These are phyloP conservation scores for Nematocida parisii DNA, from an alignment of 371 early-diverging fungal species.

Conservation along the genomic window DNA sequence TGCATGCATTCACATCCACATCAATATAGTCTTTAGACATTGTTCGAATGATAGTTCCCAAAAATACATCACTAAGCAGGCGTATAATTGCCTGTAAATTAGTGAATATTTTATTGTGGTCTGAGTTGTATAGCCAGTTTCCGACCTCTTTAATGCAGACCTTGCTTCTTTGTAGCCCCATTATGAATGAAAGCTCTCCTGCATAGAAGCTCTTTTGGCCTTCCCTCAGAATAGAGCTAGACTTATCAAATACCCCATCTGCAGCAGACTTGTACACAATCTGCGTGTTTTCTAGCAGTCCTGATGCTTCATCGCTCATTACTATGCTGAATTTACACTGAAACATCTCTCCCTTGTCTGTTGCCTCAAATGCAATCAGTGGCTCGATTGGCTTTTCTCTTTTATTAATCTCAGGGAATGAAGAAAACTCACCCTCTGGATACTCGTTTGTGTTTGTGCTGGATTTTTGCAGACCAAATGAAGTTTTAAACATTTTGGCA, in stretches of 20 bases:
- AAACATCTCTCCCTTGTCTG: constrained; percentile 8
- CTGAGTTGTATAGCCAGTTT: constrained; percentile 29
- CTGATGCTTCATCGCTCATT: neutral
- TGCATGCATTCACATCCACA: constrained; percentile 23
- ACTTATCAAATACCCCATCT: neutral
- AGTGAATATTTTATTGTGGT: constrained; percentile 28
- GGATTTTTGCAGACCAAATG: constrained; percentile 6
- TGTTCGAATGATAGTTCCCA: constrained; percentile 21
- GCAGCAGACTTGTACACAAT: neutral
- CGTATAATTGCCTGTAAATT: constrained; percentile 28
- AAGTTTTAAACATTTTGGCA: constrained; percentile 12
- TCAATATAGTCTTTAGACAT: neutral
- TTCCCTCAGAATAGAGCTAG: neutral
- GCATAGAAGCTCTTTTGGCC: constrained; percentile 23
- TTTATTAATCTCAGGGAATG: neutral
- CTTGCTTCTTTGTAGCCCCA: constrained; percentile 28
- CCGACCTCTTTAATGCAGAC: constrained; percentile 42
- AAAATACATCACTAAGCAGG: constrained; percentile 5
- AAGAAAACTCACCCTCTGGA: constrained; percentile 37
- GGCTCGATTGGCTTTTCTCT: constrained; percentile 19
- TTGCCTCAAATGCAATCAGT: constrained; percentile 8
- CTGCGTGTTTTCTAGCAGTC: neutral
- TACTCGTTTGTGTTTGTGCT: neutral
- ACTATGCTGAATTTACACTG: constrained; percentile 32
- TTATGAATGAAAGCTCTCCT: constrained; percentile 34